Conservation (phyloP, 2,329 filamentous ascomycete species). For the Emergomyces orientalis region DNA sequence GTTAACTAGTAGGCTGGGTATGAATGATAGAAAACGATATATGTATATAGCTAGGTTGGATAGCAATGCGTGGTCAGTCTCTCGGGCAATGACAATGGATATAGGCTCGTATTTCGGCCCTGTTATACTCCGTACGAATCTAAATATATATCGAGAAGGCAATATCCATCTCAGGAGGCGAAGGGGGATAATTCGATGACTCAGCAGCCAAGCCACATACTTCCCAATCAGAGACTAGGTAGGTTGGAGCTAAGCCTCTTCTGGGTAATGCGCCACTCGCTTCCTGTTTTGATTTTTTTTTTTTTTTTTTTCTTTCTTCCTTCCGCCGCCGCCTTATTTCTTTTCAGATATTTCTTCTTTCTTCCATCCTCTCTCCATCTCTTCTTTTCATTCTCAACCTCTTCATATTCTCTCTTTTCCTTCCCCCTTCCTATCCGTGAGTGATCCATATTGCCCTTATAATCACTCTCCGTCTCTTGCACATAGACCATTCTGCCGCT, state of each 20-base stretch:
- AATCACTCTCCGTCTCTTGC: constrained; percentile 14
- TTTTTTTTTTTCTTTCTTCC: constrained; percentile 19
- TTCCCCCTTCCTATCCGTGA: too few relatives aligned
- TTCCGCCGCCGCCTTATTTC: constrained; percentile 6
- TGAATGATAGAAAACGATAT: neutral
- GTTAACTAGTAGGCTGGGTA: neutral
- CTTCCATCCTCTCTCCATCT: constrained; percentile 14
- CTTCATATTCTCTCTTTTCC: neutral
- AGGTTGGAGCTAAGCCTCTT: neutral
- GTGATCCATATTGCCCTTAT: too few relatives aligned
- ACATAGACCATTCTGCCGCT: neutral
- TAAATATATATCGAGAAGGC: too few relatives aligned
- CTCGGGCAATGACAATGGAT: neutral
- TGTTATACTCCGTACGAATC: too few relatives aligned
- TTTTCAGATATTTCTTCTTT: constrained; percentile 14
- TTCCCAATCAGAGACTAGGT: neutral
- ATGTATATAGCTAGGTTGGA: neutral
- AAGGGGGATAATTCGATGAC: neutral
- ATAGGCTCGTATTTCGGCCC: too few relatives aligned
- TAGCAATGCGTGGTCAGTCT: neutral
- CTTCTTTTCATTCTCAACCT: constrained; percentile 20
- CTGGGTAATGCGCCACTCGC: constrained; percentile 11
- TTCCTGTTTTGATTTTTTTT: constrained; percentile 18
- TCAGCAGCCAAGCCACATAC: neutral
- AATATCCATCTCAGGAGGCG: too few relatives aligned